A percentile compares a stretch with the other conserved stretches of the same genome.
Conservation (phyloP, 139 green algal genomes). For the Picochlorum costavermella region DNA sequence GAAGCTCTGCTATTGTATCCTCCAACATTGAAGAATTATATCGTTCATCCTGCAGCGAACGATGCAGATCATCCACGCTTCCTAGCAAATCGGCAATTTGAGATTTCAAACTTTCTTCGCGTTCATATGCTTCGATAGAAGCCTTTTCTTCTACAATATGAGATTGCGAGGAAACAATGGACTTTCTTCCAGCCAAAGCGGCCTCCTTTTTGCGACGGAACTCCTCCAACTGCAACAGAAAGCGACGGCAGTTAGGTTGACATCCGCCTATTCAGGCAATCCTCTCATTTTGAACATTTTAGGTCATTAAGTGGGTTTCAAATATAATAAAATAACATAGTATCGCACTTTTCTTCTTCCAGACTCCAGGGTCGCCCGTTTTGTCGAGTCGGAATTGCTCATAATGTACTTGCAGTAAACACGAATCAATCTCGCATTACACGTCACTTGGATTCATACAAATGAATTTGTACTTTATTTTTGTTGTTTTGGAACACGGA, state of each 20-base stretch:
- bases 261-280: neutral
- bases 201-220: slow-evolving; percentile 9
- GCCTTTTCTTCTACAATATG: neutral
- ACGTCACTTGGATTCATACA: too few relatives aligned
- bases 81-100: slow-evolving; percentile 9
- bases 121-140: neutral
- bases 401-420: too few relatives aligned
- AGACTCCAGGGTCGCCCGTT: slow-evolving; percentile 8
- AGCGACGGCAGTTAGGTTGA: neutral
- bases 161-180: neutral
- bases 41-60: slow-evolving; percentile 16
- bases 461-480: too few relatives aligned
- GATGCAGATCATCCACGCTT: slow-evolving; percentile 17
- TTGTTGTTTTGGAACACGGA: too few relatives aligned
- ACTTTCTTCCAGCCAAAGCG: slow-evolving; percentile 1
- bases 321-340: neutral
- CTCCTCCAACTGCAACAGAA: slow-evolving; percentile 15
- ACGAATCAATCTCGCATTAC: too few relatives aligned
- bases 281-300: too few relatives aligned
- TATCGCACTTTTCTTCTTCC: slow-evolving; percentile 16
- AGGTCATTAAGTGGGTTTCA: neutral
- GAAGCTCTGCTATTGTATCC: neutral
- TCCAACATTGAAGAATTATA: slow-evolving; percentile 14
- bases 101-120: slow-evolving; percentile 4
- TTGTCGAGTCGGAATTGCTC: neutral